Conservation (phyloP, 2,329 filamentous ascomycete species). For the Sphaceloma murrayae region DNA sequence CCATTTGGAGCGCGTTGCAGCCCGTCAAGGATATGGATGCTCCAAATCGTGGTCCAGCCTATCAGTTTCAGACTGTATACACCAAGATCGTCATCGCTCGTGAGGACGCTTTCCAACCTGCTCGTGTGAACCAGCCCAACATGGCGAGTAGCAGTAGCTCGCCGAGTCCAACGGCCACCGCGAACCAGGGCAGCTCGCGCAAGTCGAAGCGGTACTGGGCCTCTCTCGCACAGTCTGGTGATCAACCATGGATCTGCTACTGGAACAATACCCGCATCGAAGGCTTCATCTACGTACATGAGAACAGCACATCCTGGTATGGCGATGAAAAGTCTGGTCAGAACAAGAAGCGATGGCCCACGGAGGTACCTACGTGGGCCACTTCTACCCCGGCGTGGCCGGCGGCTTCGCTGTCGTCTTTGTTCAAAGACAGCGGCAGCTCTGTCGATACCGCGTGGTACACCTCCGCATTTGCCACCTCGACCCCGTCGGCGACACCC, state of each 20-base stretch:
- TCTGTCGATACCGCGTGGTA: slow-evolving; percentile 8
- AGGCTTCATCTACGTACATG: slow-evolving; percentile 54
- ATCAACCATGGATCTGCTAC: slow-evolving; percentile 59
- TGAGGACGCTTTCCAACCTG: slow-evolving; percentile 30
- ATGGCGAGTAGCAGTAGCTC: slow-evolving; percentile 13
- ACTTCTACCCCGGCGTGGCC: too few species aligned
- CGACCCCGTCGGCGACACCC: background rate
- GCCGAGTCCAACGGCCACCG: slow-evolving; percentile 16
- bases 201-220: slow-evolving; percentile 15
- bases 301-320: slow-evolving; percentile 16
- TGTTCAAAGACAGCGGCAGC: too few species aligned
- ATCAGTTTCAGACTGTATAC: slow-evolving; percentile 53
- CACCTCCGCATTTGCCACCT: slow-evolving; percentile 15
- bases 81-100: slow-evolving; percentile 54
- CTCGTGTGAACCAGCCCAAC: slow-evolving; percentile 21
- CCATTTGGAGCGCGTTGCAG: slow-evolving; percentile 35
- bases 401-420: too few species aligned
- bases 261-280: slow-evolving; percentile 61
- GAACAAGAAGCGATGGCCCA: background rate
- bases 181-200: background rate
- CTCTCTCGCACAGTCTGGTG: slow-evolving; percentile 39
- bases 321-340: background rate
- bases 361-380: too few species aligned
- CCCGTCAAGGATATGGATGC: slow-evolving; percentile 51
- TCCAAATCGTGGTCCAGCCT: slow-evolving; percentile 49